These are phyloP conservation scores for Brassica incana DNA, from an alignment of 345 rosid species.

Conservation along the genomic window DNA sequence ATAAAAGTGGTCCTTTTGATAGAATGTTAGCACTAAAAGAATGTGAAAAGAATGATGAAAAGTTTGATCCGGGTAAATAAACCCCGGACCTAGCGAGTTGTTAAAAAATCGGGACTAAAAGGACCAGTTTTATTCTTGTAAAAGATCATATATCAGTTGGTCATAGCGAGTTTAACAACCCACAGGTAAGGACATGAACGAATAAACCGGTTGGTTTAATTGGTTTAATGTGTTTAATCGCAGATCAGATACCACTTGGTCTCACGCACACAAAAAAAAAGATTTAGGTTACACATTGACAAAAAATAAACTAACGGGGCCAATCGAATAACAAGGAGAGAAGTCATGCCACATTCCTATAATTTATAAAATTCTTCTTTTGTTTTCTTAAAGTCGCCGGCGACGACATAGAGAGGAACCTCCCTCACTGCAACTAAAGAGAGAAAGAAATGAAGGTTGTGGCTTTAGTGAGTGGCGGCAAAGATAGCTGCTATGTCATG, in stretches of 20 bases:
- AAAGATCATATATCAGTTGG: no score
- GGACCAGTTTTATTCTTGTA: no score
- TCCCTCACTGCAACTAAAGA: conserved; percentile 6
- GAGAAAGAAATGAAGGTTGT: conserved; percentile 78
- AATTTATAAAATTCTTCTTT: not conserved
- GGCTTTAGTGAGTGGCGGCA: conserved; percentile 95
- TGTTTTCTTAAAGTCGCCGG: not conserved
- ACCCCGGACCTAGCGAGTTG: no score
- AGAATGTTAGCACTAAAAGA: no score
- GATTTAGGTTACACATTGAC: not conserved
- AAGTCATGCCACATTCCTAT: conserved; percentile 22
- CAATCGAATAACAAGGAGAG: conserved; percentile 18
- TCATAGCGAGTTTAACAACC: no score
- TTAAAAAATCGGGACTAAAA: no score
- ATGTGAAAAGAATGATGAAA: no score
- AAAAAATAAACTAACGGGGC: not conserved
- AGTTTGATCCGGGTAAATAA: no score
- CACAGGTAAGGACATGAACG: no score
- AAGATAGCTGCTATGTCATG: conserved; percentile 95
- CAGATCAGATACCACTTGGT: not conserved
- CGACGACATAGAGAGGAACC: conserved; percentile 1
- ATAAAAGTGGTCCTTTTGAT: no score
- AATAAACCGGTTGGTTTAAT: no score
- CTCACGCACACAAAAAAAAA: not conserved
- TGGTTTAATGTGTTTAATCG: not conserved